Conservation (phyloP, 139 green algal species). For the Chlamydomonas sphaeroides region DNA sequence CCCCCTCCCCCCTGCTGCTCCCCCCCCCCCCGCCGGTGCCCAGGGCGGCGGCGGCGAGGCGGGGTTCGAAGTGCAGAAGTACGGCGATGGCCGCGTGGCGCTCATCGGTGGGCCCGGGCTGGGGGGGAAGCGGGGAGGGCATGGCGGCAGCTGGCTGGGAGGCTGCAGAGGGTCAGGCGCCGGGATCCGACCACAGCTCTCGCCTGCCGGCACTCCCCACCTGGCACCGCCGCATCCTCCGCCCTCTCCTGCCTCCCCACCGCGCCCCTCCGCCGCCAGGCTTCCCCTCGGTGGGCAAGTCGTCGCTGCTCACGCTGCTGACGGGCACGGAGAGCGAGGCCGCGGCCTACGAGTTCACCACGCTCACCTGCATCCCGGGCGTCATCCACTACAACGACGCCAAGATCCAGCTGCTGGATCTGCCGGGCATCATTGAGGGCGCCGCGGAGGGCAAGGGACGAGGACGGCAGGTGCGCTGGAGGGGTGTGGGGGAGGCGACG, state of each 20-base stretch:
- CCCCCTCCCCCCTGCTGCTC: neutral
- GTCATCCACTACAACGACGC: constrained; percentile 99
- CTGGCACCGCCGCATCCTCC: no score
- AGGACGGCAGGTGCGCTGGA: constrained; percentile 76
- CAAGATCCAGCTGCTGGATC: constrained; percentile 99
- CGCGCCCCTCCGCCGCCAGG: constrained; percentile 53
- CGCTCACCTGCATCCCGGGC: constrained; percentile 96
- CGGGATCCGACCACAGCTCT: neutral
- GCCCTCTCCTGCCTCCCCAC: neutral
- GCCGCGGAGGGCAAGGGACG: constrained; percentile 94
- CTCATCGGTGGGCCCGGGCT: constrained; percentile 83
- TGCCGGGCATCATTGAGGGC: constrained; percentile 99
- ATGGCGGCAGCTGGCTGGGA: neutral
- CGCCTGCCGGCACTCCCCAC: neutral
- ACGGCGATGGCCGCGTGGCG: constrained; percentile 93
- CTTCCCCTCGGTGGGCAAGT: constrained; percentile 98
- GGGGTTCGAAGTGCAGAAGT: constrained; percentile 98
- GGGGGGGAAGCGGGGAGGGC: neutral
- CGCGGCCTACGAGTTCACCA: constrained; percentile 99
- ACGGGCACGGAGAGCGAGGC: constrained; percentile 90
- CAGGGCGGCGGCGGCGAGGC: constrained; percentile 76
- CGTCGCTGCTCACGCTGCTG: constrained; percentile 93
- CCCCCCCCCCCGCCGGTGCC: neutral
- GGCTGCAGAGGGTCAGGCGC: neutral
- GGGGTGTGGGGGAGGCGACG: no score